Base-by-base conservation (phyloP, 2,329 filamentous ascomycete species). In the Dothideomycetidae sp. region DNA sequence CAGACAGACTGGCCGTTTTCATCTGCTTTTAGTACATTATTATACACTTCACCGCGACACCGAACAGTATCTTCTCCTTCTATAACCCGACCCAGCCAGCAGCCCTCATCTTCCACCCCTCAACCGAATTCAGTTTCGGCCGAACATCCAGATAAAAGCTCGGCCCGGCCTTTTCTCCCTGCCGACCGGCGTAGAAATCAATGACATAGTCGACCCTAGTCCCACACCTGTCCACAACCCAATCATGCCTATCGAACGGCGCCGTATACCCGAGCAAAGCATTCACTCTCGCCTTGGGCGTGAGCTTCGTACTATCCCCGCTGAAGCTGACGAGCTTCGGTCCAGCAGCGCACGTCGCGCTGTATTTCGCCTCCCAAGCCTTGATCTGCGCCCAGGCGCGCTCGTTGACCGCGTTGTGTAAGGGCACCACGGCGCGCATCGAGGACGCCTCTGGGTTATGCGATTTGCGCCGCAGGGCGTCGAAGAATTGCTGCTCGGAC, bases 331-430 rank as follows among this genome's bases (percentile, higher is more conserved):
- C 76, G 30, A 98, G 65, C 42, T 75, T 78, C 0, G 90, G 90
- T 0, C 86, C 86, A 36, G 73, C 78, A 46, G 80, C 85, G 46
- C 66, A 70, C 48, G 80, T 63, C 26, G 64, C 58, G 41, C 71
- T 58, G 61, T 63, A 48, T 0, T 78, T 79, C 30, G 64, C 68
- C 61, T 98, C 90, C 90, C 90, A 98, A 31, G 72, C 65, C 49
- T 81, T 74, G 47, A 98, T 96, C 62, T 96, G 81, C 44, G 73
- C 68, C 90, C 90, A 98, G 1, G 90, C 90, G 29, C 83, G 70
- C 70, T 98, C 90, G 60, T 98, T 98, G 44, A 98, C 90, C 31
- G 90, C 90, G 56, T 98, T 98, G 63, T 98, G 90, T 51, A 96
- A 96, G 2, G 85, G 90, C 38, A 96, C 86, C 21, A 96, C 86